Evolutionary conservation across 2,329 filamentous ascomycete genomes (phyloP), one percentile per base, ranked within the genome.

Genomic region (Furcasterigmium furcatum): DNA sequence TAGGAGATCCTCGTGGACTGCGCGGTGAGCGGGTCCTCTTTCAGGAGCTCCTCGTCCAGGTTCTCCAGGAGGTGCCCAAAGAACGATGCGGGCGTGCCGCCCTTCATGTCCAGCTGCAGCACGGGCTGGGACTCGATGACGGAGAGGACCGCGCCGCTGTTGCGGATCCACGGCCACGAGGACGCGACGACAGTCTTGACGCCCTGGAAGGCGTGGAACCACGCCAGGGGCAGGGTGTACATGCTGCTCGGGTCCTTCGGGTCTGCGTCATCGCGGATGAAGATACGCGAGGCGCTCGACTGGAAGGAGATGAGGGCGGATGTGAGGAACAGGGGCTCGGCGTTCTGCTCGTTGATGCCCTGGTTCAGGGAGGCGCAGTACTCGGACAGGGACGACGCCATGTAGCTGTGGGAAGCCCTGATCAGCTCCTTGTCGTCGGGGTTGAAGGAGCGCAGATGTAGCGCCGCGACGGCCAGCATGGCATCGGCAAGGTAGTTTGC

Each of bases 171-270:
- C 46, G 76, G 77, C 82, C 82, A 85, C 13, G 80, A 82, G 3
- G 76, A 74, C 18, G 81, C 77, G 1, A 84, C 81, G 27, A 85
- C 72, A 2, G 81, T 77, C 58, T 85, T 85, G 52, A 85, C 79
- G 10, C 82, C 82, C 55, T 85, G 82, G 55, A 84, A 85, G 4
- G 82, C 77, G 56, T 85, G 81, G 49, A 85, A 85, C 80, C 80
- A 85, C 4, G 78, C 73, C 36, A 84, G 63, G 1, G 82, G 82
- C n/a, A 84, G 62, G 16, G 70, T 68, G 56, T 85, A 85, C 32
- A 67, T 68, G 38, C 51, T 65, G n/a, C 61, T 58, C 4, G 65
- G 58, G 22, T 71, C 66, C 40, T 65, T 63, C 4, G 58, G 54
- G 30, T 71, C 65, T 14, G 62, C 62, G 22, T 82, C 79, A 46